Percentiles rank a stretch among this genome's conserved stretches.
Evolutionary conservation across 1,139 yeast genomes (phyloP).

Genomic region (Diutina catenulata): DNA sequence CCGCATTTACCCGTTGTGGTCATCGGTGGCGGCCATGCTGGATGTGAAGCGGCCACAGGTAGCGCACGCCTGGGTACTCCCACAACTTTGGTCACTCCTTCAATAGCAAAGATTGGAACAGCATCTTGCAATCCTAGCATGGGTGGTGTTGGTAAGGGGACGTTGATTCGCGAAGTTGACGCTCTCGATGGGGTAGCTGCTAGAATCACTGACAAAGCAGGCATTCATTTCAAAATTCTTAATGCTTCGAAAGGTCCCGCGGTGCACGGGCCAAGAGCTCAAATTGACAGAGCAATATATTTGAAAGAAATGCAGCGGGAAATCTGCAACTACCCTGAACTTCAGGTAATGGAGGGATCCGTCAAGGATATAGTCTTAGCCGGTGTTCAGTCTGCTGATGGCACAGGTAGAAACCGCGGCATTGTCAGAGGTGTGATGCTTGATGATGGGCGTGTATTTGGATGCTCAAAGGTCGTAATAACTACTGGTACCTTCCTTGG

Average conservation of each 20-base stretch:
- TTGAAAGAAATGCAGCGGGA: constrained; percentile 67
- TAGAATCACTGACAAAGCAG: constrained; percentile 78
- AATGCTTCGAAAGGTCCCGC: constrained; percentile 92
- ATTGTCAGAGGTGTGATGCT: constrained; percentile 59
- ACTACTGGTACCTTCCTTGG: constrained; percentile 95
- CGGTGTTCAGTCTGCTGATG: constrained; percentile 11
- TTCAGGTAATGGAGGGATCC: constrained; percentile 56
- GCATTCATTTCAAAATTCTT: constrained; percentile 80
- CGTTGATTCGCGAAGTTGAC: constrained; percentile 82
- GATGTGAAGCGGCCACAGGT: constrained; percentile 95
- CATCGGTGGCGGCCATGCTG: constrained; percentile 98
- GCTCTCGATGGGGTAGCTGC: constrained; percentile 92
- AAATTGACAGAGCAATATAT: constrained; percentile 79
- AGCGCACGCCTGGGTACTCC: constrained; percentile 72
- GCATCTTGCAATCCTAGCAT: constrained; percentile 96
- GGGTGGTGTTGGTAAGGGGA: constrained; percentile 99
- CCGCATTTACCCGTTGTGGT: constrained; percentile 56
- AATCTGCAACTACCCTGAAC: constrained; percentile 45
- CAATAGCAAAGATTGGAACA: constrained; percentile 66
- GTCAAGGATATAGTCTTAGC: constrained; percentile 73
- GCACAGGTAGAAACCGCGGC: constrained; percentile 27
- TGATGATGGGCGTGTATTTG: constrained; percentile 51
- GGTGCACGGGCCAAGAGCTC: constrained; percentile 98
- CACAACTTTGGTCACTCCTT: constrained; percentile 74
- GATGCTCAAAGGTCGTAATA: constrained; percentile 61